These are phyloP conservation scores for Nemophila menziesii DNA, from an alignment of 257 asterid genomes.

Conservation along the genomic window DNA sequence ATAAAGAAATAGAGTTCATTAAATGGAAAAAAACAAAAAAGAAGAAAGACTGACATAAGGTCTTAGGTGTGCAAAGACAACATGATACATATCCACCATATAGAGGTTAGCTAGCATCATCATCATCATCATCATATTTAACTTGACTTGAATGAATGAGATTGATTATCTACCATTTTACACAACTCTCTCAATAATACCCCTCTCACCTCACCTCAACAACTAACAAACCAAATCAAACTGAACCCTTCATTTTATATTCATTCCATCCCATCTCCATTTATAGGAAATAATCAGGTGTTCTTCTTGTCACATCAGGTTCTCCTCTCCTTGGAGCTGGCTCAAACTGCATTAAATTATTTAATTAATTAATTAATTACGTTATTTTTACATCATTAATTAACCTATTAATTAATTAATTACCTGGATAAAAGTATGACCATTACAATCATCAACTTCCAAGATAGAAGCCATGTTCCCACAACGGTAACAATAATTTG, in stretches of 20 bases:
- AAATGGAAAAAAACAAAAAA: too few species aligned
- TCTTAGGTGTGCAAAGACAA: too few species aligned
- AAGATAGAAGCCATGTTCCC: slow-evolving; percentile 95
- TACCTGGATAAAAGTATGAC: slow-evolving; percentile 87
- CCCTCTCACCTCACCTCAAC: too few species aligned
- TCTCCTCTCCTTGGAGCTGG: slow-evolving; percentile 99
- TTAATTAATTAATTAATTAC: not conserved
- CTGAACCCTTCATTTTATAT: slow-evolving; percentile 3
- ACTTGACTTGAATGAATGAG: slow-evolving; percentile 10
- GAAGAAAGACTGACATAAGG: too few species aligned
- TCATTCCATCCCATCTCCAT: slow-evolving; percentile 13
- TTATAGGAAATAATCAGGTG: slow-evolving; percentile 94
- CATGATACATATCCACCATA: too few species aligned
- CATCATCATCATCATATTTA: too few species aligned
- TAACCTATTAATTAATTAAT: slow-evolving; percentile 8
- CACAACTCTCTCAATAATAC: too few species aligned
- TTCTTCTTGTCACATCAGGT: slow-evolving; percentile 90
- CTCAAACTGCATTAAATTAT: slow-evolving; percentile 50
- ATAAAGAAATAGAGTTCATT: too few species aligned
- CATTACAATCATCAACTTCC: slow-evolving; percentile 91
- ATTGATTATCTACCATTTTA: slow-evolving; percentile 19
- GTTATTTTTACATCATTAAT: not conserved
- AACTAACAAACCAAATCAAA: slow-evolving; percentile 7
- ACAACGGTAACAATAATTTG: slow-evolving; percentile 92
- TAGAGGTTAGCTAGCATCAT: too few species aligned